Evolutionary conservation across 2,329 filamentous ascomycete genomes (phyloP), one percentile per base, ranked within the genome.

Genomic region (Trichophaea hybrida): DNA sequence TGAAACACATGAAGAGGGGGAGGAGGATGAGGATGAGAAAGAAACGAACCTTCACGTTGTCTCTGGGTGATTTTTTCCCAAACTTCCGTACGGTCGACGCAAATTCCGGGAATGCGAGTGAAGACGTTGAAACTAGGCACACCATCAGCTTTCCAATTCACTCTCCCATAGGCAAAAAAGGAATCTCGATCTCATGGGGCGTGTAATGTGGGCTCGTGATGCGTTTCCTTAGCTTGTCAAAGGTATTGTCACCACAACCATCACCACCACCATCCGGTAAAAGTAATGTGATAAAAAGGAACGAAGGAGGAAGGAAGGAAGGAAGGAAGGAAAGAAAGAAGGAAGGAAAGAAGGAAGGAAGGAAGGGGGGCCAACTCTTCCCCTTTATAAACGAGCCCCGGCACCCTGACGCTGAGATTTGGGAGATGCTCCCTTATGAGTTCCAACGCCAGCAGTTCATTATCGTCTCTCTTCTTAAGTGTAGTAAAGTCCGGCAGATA

Each of bases 61-160:
- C 2, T n/a, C 6, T 37, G 55, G n/a, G 31, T 33, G 15, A 57
- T 48, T 40, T 8, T 51, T 33, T 48, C 56, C 56, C 56, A 58
- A 10, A 32, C 24, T 17, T 54, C 56, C 54, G 24, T 24, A 32
- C 38, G 46, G 56, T 58, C 12, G 6, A 58, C n/a, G 6, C 35
- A 44, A 13, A 53, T 32, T 15, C 56, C 56, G 4, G 48, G 5
- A 13, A 58, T 54, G 24, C 51, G 51, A 5, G 32, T 54, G 24
- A 33, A 54, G 34, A 54, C 51, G 51, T 54, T 54, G 34, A 35
- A 54, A 33, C 51, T 54, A 31, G 46, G 24, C 10, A 24, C 24
- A 24, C 24, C 24, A 24, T 24, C 24, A 24, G 24, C 3, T 24
- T 24, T 24, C 24, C 24, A 24, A 24, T 24, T 24, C 24, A 24